Evolutionary conservation across 2,329 filamentous ascomycete species (phyloP).

Genomic region (Trichophyton equinum): DNA sequence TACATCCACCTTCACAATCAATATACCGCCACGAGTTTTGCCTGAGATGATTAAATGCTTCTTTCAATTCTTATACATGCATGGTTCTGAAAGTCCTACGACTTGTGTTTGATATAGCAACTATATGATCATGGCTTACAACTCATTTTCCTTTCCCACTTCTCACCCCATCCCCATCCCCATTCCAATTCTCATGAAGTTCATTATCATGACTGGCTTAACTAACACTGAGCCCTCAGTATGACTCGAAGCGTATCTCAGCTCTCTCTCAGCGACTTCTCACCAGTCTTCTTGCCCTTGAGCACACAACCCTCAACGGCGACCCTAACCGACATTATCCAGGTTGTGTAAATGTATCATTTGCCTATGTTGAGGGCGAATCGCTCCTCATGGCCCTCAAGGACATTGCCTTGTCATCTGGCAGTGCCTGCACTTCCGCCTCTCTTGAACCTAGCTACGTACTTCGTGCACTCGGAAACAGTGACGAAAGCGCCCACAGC

Average conservation of each 20-base stretch:
- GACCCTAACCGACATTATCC: slow-evolving; percentile 76
- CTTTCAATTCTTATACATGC: slow-evolving; percentile 60
- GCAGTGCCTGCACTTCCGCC: slow-evolving; percentile 91
- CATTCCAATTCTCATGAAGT: background rate
- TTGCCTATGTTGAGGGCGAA: slow-evolving; percentile 96
- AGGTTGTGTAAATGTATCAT: slow-evolving; percentile 95
- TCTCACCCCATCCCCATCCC: too few relatives aligned
- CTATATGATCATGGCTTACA: slow-evolving; percentile 42
- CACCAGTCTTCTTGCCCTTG: slow-evolving; percentile 70
- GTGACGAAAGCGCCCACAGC: slow-evolving; percentile 93
- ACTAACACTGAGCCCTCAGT: slow-evolving; percentile 42
- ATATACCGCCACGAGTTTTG: slow-evolving; percentile 10
- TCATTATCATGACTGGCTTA: background rate
- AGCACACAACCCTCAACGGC: slow-evolving; percentile 87
- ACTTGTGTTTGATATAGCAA: slow-evolving; percentile 54
- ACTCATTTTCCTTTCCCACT: slow-evolving; percentile 17
- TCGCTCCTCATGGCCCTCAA: slow-evolving; percentile 97
- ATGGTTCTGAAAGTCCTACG: slow-evolving; percentile 59
- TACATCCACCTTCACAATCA: background rate
- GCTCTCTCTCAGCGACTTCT: slow-evolving; percentile 70
- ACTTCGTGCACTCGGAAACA: slow-evolving; percentile 82
- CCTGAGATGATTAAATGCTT: slow-evolving; percentile 64
- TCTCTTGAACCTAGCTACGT: slow-evolving; percentile 96
- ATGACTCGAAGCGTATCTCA: slow-evolving; percentile 77
- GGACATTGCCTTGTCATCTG: slow-evolving; percentile 92